Conservation (phyloP, 2,329 filamentous ascomycete genomes). For the Fusarium buharicum region DNA sequence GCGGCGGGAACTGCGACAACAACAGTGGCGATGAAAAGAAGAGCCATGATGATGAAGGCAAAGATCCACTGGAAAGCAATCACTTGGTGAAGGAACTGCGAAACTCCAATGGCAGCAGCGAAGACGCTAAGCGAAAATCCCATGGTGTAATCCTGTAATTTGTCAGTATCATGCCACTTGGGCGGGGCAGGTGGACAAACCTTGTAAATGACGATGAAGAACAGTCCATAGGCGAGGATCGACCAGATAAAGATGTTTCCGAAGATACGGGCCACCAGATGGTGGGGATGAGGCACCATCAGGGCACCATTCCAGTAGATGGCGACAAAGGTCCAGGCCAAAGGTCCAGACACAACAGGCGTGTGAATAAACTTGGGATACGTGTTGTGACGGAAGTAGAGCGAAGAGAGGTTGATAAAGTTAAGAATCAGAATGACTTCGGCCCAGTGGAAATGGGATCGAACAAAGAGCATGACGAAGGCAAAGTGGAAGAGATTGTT, state of each 20-base stretch:
- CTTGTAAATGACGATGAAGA: conserved; percentile 80
- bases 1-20: conserved; percentile 72
- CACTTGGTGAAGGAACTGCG: conserved; percentile 77
- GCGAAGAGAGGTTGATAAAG: conserved; percentile 79
- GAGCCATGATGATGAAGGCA: conserved; percentile 81
- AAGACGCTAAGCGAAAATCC: conserved; percentile 82
- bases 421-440: conserved; percentile 82
- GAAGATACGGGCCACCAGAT: conserved; percentile 77
- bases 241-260: conserved; percentile 92
- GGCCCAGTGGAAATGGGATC: conserved; percentile 77
- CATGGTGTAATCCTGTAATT: conserved; percentile 72
- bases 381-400: conserved; percentile 83
- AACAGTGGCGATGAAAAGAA: conserved; percentile 76
- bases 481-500: conserved; percentile 86
- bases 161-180: conserved; percentile 22
- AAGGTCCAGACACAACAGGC: conserved; percentile 77
- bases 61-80: conserved; percentile 94
- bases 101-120: conserved; percentile 77
- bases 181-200: conserved; percentile 52
- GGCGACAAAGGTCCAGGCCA: conserved; percentile 86
- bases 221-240: conserved; percentile 78
- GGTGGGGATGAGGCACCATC: conserved; percentile 75
- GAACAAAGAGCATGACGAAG: conserved; percentile 86
- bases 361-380: conserved; percentile 80
- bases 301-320: conserved; percentile 92